Base-by-base conservation (phyloP, 768 basidiomycete genomes). In the Suillus subaureus region DNA sequence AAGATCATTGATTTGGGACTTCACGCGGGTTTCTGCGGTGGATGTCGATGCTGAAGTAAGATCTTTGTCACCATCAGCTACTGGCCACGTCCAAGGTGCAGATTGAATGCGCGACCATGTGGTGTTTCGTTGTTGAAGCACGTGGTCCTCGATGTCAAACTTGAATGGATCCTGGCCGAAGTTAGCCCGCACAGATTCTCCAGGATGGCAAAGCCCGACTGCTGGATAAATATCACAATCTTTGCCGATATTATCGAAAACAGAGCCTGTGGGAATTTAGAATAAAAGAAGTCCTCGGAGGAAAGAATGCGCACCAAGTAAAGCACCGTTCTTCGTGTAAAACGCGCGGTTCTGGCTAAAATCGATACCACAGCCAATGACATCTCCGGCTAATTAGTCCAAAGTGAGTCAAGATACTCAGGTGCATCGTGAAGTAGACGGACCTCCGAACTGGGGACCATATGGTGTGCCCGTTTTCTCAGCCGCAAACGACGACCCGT, bases 291-390 rank as follows among this genome's bases (percentile, higher is more conserved):
- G 13, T 60, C 57, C 40, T 49, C n/a, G 16, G 18, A n/a, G 31
- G 58, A 37, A 37, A 16, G 18, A 26, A 54, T 42, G 15, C 69
- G 28, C 71, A 91, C 92, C 89, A 54, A 94, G 81, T 68, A 88
- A 82, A 18, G 81, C 76, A 15, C 94, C 93, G 66, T 97, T 97
- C 80, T 92, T 95, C 37, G 96, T 97, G 75, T 90, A 97, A 78
- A 98, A 97, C 0, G 88, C 89, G 63, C 84, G 83, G 64, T 92
- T 84, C 23, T 85, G 87, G 52, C 88, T 89, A 73, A 95, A 97
- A 77, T 98, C 94, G 65, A 99, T 84, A 1, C 97, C 97, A 72
- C 95, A 97, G 13, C 97, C 97, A 66, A 99, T 84, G 31, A 90
- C 79, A 74, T 99, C 97, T 9, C 91, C 92, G 52, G 88, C 95